These are phyloP conservation scores for Rehmannia glutinosa DNA, from an alignment of 257 asterid species.

Conservation along the genomic window DNA sequence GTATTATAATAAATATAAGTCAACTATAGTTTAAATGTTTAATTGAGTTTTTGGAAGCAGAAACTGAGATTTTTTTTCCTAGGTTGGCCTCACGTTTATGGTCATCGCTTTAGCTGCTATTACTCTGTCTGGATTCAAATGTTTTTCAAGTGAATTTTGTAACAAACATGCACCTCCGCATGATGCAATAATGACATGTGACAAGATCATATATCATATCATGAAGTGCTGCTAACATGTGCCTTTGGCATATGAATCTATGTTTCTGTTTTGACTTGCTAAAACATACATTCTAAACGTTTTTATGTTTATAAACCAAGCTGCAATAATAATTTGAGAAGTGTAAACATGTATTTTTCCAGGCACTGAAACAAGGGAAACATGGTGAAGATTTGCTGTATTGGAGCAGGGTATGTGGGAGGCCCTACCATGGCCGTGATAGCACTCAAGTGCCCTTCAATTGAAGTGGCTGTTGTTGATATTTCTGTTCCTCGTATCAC, in stretches of 20 bases:
- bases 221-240: not conserved
- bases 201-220: not conserved
- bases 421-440: slow-evolving; percentile 99
- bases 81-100: not conserved
- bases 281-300: not conserved
- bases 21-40: not conserved
- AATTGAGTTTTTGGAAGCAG: slow-evolving; percentile 1
- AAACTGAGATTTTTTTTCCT: not conserved
- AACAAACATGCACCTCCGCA: not conserved
- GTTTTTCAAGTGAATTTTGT: not conserved
- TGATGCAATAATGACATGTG: not conserved
- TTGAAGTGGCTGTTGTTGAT: slow-evolving; percentile 87
- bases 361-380: slow-evolving; percentile 29
- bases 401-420: slow-evolving; percentile 96
- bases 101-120: not conserved
- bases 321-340: slow-evolving; percentile 1
- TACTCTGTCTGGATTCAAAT: not conserved
- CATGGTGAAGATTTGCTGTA: slow-evolving; percentile 98
- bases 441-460: slow-evolving; percentile 82
- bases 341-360: slow-evolving; percentile 13
- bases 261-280: not conserved
- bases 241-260: not conserved
- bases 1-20: not conserved
- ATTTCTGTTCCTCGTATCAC: slow-evolving; percentile 77
- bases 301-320: not conserved